Base-by-base conservation (phyloP, 371 early-diverging fungal species). In the Mucor irregularis region DNA sequence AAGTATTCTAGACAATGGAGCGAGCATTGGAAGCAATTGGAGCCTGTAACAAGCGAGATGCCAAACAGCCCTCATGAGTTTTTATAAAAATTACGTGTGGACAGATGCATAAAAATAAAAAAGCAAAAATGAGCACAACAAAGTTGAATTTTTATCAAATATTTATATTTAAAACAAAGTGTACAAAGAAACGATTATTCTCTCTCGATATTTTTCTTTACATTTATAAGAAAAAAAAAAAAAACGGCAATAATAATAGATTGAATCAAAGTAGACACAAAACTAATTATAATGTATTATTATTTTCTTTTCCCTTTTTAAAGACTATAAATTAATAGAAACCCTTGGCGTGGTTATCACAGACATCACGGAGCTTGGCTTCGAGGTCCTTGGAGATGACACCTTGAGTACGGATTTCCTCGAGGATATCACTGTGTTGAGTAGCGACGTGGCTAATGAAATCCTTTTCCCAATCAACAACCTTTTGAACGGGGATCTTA, bases 401-500 rank as follows among this genome's bases (percentile, higher is more conserved):
- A 66, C 86, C 86, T 68, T 93, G 85, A 72, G 81, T 81, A 80
- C 90, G 89, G 84, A 96, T 95, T 65, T 88, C 73, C 45, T 90
- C 86, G 56, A 94, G 83, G 61, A 94, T 74, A 51, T 90, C 93
- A 53, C 76, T 69, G 79, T 94, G 92, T 81, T 89, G 90, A 64
- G 90, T 76, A 64, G 81, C 80, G 65, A 97, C 73, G 86, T 89
- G 80, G 50, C 94, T 92, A 57, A 93, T 78, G 74, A 96, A 85
- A 62, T 87, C 87, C 57, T 81, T 75, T 84, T 97, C 97, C 76
- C 92, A 97, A 62, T 90, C 91, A 68, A 85, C 87, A 61, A 97
- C 86, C 70, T 88, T 86, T 80, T 86, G 83, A 63, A 90, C 91
- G 56, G 91, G 91, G 73, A 97, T 78, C 89, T 96, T 96, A 85